Conservation (phyloP, 257 asterid genomes). For the Salvia hispanica region DNA sequence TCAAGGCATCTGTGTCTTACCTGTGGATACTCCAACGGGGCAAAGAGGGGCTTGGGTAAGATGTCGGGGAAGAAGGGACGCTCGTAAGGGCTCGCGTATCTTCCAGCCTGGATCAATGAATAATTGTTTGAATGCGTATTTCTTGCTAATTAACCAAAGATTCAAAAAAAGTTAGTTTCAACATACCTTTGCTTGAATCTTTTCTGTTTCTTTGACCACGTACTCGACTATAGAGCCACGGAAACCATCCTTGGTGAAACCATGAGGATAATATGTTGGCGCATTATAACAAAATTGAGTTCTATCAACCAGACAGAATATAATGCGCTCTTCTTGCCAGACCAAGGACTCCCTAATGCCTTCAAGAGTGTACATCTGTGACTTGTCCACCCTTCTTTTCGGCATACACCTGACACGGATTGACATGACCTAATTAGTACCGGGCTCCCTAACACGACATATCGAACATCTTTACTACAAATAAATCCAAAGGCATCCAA, state of each 20-base stretch:
- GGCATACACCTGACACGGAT: constrained; percentile 40
- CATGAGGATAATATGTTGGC: constrained; percentile 60
- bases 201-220: constrained; percentile 80
- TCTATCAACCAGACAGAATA: constrained; percentile 80
- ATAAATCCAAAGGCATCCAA: not conserved
- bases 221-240: constrained; percentile 75
- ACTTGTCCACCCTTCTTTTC: constrained; percentile 69
- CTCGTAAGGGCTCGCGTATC: constrained; percentile 84
- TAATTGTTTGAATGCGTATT: not conserved
- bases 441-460: not conserved
- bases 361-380: constrained; percentile 65
- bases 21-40: constrained; percentile 79
- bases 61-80: constrained; percentile 79
- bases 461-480: not conserved
- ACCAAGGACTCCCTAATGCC: constrained; percentile 73
- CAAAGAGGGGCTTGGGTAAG: constrained; percentile 66
- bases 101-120: constrained; percentile 60
- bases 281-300: constrained; percentile 72
- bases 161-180: not conserved
- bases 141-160: not conserved
- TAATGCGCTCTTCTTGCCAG: constrained; percentile 83
- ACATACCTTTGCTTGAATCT: constrained; percentile 71
- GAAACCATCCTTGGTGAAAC: constrained; percentile 62
- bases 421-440: not conserved
- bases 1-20: constrained; percentile 30